Evolutionary conservation across 257 asterid genomes (phyloP), one percentile per base, ranked within the genome.

Genomic region (Gentiana dahurica): DNA sequence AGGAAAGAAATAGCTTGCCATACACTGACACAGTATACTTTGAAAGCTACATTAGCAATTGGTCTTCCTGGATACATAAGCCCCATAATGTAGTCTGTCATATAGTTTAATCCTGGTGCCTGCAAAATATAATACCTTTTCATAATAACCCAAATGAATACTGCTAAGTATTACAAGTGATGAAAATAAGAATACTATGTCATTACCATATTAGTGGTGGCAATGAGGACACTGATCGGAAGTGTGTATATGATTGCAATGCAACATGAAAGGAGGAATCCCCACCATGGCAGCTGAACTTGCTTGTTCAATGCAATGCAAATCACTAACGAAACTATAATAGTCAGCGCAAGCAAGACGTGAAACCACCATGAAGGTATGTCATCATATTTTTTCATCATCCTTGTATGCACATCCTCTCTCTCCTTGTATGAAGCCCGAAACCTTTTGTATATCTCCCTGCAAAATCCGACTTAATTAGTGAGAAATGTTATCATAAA

Each of bases 251-350:
- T 49, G 52, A 89, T 86, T 51, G 89, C 95, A n/a, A 86, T 67
- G 77, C 61, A 63, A 44, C 89, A 73, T 48, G 97, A 95, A 65
- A 89, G 86, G 71, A 86, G 9, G 35, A 89, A 89, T 8, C 94
- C 95, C 97, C 97, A 89, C 95, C 95, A 86, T 59, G 95, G 97
- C 94, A 89, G 79, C 78, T 86, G 97, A 65, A 89, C 79, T 73
- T 89, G 79, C 70, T 86, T 71, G n/a, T 83, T 86, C 77, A 89
- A 69, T 75, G 77, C 60, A 62, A 86, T 81, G 81, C 94, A 86
- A 62, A 86, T 94, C 33, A 81, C 64, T 59, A 89, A 59, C 55
- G 94, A 81, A 60, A 73, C 77, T 43, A 61, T 54, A 61, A 86
- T 67, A 34, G 97, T 89, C 77, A 65, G 77, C 41, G 67, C 94